Evolutionary conservation across 805 yeast genomes (phyloP).

Genomic region (Metschnikowia kunwiensis): DNA sequence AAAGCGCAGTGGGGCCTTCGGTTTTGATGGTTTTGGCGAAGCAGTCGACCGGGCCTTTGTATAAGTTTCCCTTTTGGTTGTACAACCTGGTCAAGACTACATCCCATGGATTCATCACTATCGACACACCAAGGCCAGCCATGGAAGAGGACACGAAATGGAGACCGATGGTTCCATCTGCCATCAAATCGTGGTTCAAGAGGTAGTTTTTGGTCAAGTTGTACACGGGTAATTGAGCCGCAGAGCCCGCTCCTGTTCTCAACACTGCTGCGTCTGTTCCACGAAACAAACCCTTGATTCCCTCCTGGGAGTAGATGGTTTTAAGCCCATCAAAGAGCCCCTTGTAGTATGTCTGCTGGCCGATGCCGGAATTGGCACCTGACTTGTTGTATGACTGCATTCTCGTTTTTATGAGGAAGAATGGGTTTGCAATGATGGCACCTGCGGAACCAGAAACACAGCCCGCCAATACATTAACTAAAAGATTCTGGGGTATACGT

Average conservation of each 20-base stretch:
- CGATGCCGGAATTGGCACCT: constrained; percentile 46
- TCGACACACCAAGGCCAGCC: constrained; percentile 89
- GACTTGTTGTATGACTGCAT: constrained; percentile 86
- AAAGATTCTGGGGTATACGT: constrained; percentile 35
- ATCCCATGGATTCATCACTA: constrained; percentile 98
- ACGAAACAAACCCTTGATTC: constrained; percentile 73
- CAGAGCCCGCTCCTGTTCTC: constrained; percentile 93
- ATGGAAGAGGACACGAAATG: constrained; percentile 72
- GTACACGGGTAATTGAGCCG: constrained; percentile 92
- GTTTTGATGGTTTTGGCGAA: constrained; percentile 71
- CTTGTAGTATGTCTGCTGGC: constrained; percentile 88
- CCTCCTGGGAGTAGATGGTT: constrained; percentile 63
- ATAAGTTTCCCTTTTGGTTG: constrained; percentile 86
- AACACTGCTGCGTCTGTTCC: constrained; percentile 94
- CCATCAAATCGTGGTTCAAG: constrained; percentile 48
- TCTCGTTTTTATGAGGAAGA: constrained; percentile 89
- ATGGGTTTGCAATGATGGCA: constrained; percentile 85
- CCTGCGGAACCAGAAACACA: constrained; percentile 85
- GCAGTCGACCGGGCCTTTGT: constrained; percentile 88
- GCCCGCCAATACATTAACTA: constrained; percentile 75
- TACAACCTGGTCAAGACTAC: constrained; percentile 92
- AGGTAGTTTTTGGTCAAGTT: constrained; percentile 68
- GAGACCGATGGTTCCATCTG: constrained; percentile 58
- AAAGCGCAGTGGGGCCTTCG: constrained; percentile 86
- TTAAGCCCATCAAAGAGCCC: constrained; percentile 65